Percentiles rank a stretch among this genome's conserved stretches.
Conservation (phyloP, 371 early-diverging fungal genomes). For the Fennellomyces sp. region DNA sequence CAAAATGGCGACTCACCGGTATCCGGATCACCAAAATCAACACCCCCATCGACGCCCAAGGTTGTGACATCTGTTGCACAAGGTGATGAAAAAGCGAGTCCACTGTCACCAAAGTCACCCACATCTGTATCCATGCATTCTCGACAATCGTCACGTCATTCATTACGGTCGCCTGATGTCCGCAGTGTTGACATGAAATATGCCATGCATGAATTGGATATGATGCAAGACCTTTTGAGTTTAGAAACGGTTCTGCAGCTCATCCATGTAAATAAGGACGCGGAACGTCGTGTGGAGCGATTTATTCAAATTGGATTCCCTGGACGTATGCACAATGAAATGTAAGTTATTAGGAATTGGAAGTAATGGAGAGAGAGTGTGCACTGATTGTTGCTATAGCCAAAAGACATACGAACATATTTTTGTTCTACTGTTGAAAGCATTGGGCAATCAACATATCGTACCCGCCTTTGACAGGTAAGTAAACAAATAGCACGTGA, state of each 20-base stretch:
- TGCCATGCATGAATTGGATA: constrained; percentile 42
- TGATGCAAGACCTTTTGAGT: constrained; percentile 68
- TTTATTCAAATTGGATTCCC: constrained; percentile 30
- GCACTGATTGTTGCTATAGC: constrained; percentile 12
- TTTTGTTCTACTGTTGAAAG: constrained; percentile 61
- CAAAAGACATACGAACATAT: constrained; percentile 64
- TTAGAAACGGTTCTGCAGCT: constrained; percentile 79
- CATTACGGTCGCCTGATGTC: constrained; percentile 14
- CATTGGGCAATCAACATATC: constrained; percentile 68
- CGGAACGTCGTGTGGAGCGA: constrained; percentile 62
- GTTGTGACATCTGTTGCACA: not conserved
- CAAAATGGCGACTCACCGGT: not conserved
- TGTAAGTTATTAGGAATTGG: constrained; percentile 12
- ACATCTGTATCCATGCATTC: constrained; percentile 10
- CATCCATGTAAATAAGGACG: constrained; percentile 82
- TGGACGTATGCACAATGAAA: constrained; percentile 25
- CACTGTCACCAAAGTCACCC: constrained; percentile 9
- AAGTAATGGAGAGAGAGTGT: not conserved
- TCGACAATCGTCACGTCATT: constrained; percentile 17
- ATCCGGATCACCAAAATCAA: constrained; percentile 17
- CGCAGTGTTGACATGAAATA: constrained; percentile 8
- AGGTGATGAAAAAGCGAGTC: not conserved
- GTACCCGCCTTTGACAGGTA: constrained; percentile 70
- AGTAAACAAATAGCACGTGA: constrained; percentile 7
- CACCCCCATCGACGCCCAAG: constrained; percentile 22